These are phyloP conservation scores for Sequoiadendron giganteum DNA, from an alignment of 75 land plant species.

Conservation along the genomic window DNA sequence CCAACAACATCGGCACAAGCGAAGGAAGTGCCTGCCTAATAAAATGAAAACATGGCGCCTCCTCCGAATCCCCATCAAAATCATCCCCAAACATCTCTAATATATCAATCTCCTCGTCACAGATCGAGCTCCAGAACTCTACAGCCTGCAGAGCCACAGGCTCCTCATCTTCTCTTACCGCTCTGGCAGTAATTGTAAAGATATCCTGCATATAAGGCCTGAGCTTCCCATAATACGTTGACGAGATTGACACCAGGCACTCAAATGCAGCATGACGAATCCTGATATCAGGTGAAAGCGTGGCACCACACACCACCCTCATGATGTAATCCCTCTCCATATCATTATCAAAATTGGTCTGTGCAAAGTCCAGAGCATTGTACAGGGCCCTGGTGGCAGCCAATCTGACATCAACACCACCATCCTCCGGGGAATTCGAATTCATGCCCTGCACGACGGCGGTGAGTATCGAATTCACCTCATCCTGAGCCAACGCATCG, in stretches of 20 bases:
- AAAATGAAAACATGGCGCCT: constrained; percentile 81
- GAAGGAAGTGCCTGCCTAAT: constrained; percentile 92
- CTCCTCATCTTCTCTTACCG: constrained; percentile 91
- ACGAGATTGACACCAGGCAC: constrained; percentile 83
- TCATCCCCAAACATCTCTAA: constrained; percentile 81
- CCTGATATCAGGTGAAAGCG: constrained; percentile 60
- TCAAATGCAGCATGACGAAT: constrained; percentile 91
- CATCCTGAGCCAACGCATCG: constrained; percentile 85
- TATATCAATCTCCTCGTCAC: constrained; percentile 95
- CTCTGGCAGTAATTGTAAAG: constrained; percentile 80
- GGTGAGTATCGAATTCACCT: constrained; percentile 82
- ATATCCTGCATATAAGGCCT: constrained; percentile 87
- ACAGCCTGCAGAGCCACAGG: constrained; percentile 93
- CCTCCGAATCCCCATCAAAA: constrained; percentile 80
- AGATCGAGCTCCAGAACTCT: constrained; percentile 95
- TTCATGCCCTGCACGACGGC: constrained; percentile 92
- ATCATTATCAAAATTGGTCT: constrained; percentile 86
- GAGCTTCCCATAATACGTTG: constrained; percentile 91
- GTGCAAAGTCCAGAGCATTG: constrained; percentile 91
- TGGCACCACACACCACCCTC: constrained; percentile 94
- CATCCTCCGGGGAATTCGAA: constrained; percentile 41
- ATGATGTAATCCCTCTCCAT: constrained; percentile 97
- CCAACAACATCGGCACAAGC: constrained; percentile 84
- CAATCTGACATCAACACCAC: constrained; percentile 70
- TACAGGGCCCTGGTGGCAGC: constrained; percentile 82